Evolutionary conservation across 768 basidiomycete species (phyloP).

Genomic region (Calvatia gigantea): DNA sequence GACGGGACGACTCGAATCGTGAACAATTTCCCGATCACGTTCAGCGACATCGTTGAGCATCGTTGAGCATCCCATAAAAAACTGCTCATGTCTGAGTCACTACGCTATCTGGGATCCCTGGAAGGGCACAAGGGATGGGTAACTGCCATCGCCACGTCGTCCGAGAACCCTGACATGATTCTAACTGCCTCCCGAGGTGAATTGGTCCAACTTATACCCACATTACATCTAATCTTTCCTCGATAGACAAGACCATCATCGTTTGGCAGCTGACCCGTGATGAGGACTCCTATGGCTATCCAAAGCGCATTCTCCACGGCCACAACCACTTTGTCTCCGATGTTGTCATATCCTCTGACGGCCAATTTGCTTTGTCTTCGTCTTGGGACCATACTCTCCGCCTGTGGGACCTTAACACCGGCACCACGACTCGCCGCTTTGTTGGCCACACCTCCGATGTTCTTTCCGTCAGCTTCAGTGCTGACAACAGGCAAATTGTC

Average conservation of each 20-base stretch:
- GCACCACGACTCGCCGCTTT: slow-evolving; percentile 92
- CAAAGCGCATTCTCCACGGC: slow-evolving; percentile 95
- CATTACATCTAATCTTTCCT: slow-evolving; percentile 23
- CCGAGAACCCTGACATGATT: slow-evolving; percentile 99
- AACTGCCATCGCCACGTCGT: slow-evolving; percentile 96
- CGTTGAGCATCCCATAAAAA: slow-evolving; percentile 27
- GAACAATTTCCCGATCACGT: slow-evolving; percentile 24
- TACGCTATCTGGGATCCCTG: slow-evolving; percentile 89
- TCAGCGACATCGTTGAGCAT: slow-evolving; percentile 26
- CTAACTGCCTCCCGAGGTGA: slow-evolving; percentile 94
- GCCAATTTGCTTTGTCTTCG: slow-evolving; percentile 97
- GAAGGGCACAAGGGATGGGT: slow-evolving; percentile 97
- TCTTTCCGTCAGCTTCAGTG: slow-evolving; percentile 98
- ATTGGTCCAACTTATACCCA: slow-evolving; percentile 23
- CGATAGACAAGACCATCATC: slow-evolving; percentile 97
- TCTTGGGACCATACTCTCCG: slow-evolving; percentile 99
- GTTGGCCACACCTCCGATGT: slow-evolving; percentile 98
- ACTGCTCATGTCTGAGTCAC: slow-evolving; percentile 71
- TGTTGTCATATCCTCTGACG: slow-evolving; percentile 98
- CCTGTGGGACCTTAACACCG: slow-evolving; percentile 99
- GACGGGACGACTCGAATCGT: slow-evolving; percentile 29
- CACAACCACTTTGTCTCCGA: slow-evolving; percentile 99
- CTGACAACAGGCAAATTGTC: slow-evolving; percentile 99
- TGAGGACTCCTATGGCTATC: slow-evolving; percentile 89
- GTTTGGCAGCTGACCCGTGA: slow-evolving; percentile 98